These are phyloP conservation scores for Aeschynomene evenia DNA, from an alignment of 306 rosid genomes.

Conservation along the genomic window DNA sequence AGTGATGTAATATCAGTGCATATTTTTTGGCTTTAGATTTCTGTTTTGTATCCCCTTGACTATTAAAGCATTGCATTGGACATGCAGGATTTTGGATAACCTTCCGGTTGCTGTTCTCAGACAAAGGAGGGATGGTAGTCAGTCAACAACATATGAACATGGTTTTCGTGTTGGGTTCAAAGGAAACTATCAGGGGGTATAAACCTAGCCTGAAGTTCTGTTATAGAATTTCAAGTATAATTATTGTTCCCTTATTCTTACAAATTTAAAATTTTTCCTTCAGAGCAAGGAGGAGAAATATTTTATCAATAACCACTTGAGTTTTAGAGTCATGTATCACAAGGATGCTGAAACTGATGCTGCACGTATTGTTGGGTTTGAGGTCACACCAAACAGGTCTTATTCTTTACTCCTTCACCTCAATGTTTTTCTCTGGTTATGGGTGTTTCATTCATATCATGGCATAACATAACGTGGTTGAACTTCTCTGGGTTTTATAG, in stretches of 20 bases:
- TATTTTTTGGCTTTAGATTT: conserved; percentile 3
- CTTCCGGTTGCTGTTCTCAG: conserved; percentile 98
- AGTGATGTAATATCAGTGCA: conserved; percentile 17
- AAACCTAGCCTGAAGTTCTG: conserved; percentile 31
- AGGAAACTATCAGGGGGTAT: conserved; percentile 98
- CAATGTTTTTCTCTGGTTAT: neutral
- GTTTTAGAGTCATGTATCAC: conserved; percentile 97
- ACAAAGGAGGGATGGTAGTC: conserved; percentile 87
- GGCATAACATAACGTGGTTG: neutral
- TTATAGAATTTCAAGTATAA: conserved; percentile 8
- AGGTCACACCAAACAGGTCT: conserved; percentile 95
- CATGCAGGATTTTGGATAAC: conserved; percentile 91
- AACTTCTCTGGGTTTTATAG: conserved; percentile 1
- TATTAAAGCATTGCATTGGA: conserved; percentile 31
- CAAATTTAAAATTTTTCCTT: conserved; percentile 28
- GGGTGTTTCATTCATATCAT: neutral
- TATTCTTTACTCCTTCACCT: conserved; percentile 1
- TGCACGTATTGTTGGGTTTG: conserved; percentile 98
- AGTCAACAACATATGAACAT: conserved; percentile 89
- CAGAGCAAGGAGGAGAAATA: conserved; percentile 97
- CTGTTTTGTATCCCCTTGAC: conserved; percentile 11
- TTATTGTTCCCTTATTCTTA: conserved; percentile 9
- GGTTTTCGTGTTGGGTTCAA: conserved; percentile 96
- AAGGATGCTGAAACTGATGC: conserved; percentile 84
- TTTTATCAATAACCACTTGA: conserved; percentile 95